These are phyloP conservation scores for Luffa acutangula DNA, from an alignment of 306 rosid genomes.

Conservation along the genomic window DNA sequence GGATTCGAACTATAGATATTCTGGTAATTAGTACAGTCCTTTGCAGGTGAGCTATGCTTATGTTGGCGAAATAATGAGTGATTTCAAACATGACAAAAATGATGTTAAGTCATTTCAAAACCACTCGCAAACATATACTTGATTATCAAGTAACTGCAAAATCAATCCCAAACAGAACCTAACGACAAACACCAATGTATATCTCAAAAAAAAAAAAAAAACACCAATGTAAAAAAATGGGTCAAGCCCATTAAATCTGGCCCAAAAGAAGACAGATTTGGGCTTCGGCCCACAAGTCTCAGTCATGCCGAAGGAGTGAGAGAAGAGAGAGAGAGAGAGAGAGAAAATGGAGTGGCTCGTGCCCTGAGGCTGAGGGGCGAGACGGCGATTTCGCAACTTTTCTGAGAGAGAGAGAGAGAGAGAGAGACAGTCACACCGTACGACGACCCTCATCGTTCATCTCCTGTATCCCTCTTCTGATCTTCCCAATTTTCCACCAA, in stretches of 20 bases:
- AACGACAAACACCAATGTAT: too few relatives aligned
- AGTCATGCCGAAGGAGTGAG: neutral
- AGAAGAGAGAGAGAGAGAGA: neutral
- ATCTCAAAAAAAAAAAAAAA: too few relatives aligned
- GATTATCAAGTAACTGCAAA: too few relatives aligned
- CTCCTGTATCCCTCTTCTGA: neutral
- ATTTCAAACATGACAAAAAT: too few relatives aligned
- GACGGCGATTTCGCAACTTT: conserved; percentile 8
- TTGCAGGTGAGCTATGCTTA: too few relatives aligned
- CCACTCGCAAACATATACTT: too few relatives aligned
- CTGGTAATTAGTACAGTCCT: too few relatives aligned
- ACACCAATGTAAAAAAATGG: neutral
- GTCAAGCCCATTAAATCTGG: neutral
- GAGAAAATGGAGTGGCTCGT: neutral
- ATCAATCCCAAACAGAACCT: too few relatives aligned
- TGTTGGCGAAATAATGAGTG: too few relatives aligned
- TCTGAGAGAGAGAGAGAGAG: neutral
- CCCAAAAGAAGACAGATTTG: neutral
- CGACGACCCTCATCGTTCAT: neutral
- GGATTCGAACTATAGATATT: too few relatives aligned
- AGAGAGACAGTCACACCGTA: neutral
- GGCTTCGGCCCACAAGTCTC: neutral
- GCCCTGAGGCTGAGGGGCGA: conserved; percentile 2
- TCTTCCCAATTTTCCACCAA: neutral
- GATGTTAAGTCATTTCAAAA: too few relatives aligned